Conservation (phyloP, 2,329 filamentous ascomycete species). For the Microsporum audouinii region DNA sequence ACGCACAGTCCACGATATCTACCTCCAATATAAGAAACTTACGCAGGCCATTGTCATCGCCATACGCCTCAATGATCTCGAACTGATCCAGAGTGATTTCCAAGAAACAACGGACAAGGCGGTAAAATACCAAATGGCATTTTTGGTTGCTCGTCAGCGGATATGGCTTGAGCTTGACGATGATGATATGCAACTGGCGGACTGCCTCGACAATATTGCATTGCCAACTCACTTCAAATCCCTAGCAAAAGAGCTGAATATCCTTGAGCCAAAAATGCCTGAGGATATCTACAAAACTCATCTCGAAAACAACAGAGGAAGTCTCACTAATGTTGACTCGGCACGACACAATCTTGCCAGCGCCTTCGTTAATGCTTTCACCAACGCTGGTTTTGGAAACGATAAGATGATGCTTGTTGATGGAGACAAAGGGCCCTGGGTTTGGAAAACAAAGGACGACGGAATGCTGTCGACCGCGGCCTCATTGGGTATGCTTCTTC, state of each 20-base stretch:
- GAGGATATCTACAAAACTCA: slow-evolving; percentile 99
- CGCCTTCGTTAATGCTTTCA: slow-evolving; percentile 92
- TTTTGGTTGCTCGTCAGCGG: slow-evolving; percentile 81
- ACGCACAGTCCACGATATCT: slow-evolving; percentile 83
- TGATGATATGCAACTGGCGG: slow-evolving; percentile 62
- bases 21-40: slow-evolving; percentile 83
- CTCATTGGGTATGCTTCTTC: slow-evolving; percentile 77
- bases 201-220: slow-evolving; percentile 78
- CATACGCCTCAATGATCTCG: slow-evolving; percentile 79
- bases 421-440: slow-evolving; percentile 81
- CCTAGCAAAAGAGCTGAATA: slow-evolving; percentile 89
- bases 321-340: slow-evolving; percentile 88
- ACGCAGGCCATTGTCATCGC: slow-evolving; percentile 89
- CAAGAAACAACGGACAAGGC: slow-evolving; percentile 67
- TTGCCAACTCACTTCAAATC: slow-evolving; percentile 88
- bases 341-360: slow-evolving; percentile 91
- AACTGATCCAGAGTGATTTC: slow-evolving; percentile 73
- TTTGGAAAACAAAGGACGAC: slow-evolving; percentile 98
- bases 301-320: slow-evolving; percentile 85
- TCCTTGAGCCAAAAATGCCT: slow-evolving; percentile 88
- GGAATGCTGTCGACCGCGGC: slow-evolving; percentile 96
- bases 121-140: slow-evolving; percentile 85
- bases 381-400: slow-evolving; percentile 87
- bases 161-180: slow-evolving; percentile 60
- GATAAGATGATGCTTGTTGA: slow-evolving; percentile 97